Base-by-base conservation (phyloP, 495 filamentous ascomycete species). In the Letharia lupina region DNA sequence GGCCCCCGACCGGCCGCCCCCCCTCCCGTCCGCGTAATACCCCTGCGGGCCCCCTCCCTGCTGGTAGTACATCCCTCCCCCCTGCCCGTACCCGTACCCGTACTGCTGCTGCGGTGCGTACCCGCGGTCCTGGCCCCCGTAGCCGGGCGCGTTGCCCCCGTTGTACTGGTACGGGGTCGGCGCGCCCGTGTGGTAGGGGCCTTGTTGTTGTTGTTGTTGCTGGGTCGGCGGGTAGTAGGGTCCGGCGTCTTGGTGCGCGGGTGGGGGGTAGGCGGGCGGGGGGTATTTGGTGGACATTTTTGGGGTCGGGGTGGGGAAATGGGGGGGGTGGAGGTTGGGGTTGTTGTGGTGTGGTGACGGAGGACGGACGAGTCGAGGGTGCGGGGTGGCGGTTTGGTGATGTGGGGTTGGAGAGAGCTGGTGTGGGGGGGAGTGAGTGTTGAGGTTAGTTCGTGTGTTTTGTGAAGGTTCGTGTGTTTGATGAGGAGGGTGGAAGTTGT, bases 41-140 rank as follows among this genome's bases (percentile, higher is more conserved):
- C 69, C 70, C 54, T 67, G 68, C 37, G 65, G 68, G 50, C 60
- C 65, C 47, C 7, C 7, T 15, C 45, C 62, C 54, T 66, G 64
- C 40, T 70, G 69, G 60, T 73, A 73, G 45, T 72, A 73, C 71
- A 73, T 73, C 13, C 71, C 71, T 48, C 61, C 48, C 48, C 61
- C 62, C 18, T 61, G 60, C 18, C n/a, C 23, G 23, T 28, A 28
- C 23, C 23, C 23, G 44, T 61, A 48, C 10, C 40, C 40, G 20
- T 11, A 1, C 7, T 48, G 20, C 10, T 48, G 48, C 11, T 52
- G 48, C 1, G n/a, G 48, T 3, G 48, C n/a, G n/a, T 52, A 28
- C 4, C 60, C 62, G 37, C 9, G 23, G 52, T 64, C 31, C 62
- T 52, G 59, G 37, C 12, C 3, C 10, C 6, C 6, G 40, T 42